These are phyloP conservation scores for Monotropa hypopitys DNA, from an alignment of 179 eudicot genomes.

Conservation along the genomic window DNA sequence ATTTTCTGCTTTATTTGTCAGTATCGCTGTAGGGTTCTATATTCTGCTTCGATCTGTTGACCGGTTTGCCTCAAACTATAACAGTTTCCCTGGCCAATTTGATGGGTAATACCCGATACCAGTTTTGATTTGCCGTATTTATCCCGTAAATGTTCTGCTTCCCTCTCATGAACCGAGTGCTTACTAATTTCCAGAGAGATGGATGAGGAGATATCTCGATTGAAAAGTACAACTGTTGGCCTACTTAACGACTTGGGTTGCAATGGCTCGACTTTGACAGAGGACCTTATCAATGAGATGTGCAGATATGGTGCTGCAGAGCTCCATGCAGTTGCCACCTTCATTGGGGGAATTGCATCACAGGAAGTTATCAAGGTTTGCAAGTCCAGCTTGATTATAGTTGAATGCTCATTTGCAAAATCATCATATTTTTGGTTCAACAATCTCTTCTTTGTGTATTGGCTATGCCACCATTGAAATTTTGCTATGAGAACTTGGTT, in stretches of 20 bases:
- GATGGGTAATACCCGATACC: constrained; percentile 53
- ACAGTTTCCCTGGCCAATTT: constrained; percentile 81
- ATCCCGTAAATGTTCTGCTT: neutral
- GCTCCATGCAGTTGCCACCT: constrained; percentile 86
- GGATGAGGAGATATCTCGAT: constrained; percentile 88
- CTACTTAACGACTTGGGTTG: constrained; percentile 68
- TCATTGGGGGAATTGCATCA: constrained; percentile 81
- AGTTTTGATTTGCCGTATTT: neutral
- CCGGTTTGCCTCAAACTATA: constrained; percentile 68
- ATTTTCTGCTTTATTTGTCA: constrained; percentile 22
- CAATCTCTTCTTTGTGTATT: neutral
- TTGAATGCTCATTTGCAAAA: neutral
- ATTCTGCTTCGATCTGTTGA: constrained; percentile 87
- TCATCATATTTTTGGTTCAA: neutral
- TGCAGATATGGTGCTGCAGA: constrained; percentile 90
- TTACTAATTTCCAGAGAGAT: constrained; percentile 38
- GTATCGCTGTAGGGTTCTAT: constrained; percentile 81
- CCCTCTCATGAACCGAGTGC: neutral
- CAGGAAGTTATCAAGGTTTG: constrained; percentile 92
- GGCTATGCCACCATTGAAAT: neutral
- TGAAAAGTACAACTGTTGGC: constrained; percentile 63
- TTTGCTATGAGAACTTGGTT: neutral
- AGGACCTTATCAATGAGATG: constrained; percentile 88
- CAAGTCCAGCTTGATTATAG: neutral
- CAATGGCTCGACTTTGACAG: constrained; percentile 62